These are phyloP conservation scores for Eucalyptus marginata DNA, from an alignment of 345 rosid genomes.

Conservation along the genomic window DNA sequence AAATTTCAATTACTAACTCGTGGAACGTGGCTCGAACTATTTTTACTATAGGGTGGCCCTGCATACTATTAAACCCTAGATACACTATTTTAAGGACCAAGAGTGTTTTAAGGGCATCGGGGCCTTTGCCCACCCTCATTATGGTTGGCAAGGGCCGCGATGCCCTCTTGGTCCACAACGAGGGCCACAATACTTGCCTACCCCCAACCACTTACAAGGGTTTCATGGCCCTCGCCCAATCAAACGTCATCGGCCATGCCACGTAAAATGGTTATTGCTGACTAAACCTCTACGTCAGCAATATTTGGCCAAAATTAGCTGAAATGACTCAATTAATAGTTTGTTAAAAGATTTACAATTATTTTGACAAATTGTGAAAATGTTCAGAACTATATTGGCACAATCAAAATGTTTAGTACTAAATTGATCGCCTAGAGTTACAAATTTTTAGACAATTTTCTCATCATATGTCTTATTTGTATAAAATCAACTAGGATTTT, in stretches of 20 bases:
- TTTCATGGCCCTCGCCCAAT: fast-evolving
- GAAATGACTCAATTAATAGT: fast-evolving
- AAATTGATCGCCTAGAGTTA: fast-evolving
- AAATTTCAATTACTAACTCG: not conserved
- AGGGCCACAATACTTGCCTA: fast-evolving
- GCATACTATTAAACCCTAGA: not conserved
- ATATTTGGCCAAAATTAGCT: not conserved
- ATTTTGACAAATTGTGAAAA: not conserved
- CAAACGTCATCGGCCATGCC: fast-evolving
- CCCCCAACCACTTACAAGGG: not conserved
- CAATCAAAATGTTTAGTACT: fast-evolving
- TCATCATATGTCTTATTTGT: no score
- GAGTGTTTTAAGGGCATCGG: fast-evolving
- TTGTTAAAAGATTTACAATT: fast-evolving
- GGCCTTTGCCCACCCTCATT: not conserved
- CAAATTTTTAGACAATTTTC: no score
- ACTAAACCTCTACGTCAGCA: fast-evolving
- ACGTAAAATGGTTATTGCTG: fast-evolving
- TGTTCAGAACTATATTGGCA: no score
- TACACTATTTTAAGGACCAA: not conserved
- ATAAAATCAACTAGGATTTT: no score
- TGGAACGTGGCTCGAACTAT: not conserved
- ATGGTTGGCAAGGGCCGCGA: not conserved
- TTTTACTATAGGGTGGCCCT: not conserved
- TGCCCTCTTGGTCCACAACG: fast-evolving